Percentiles rank a stretch among this genome's conserved stretches.
Evolutionary conservation across 2,329 filamentous ascomycete species (phyloP).

Genomic region (Fusarium sp.): DNA sequence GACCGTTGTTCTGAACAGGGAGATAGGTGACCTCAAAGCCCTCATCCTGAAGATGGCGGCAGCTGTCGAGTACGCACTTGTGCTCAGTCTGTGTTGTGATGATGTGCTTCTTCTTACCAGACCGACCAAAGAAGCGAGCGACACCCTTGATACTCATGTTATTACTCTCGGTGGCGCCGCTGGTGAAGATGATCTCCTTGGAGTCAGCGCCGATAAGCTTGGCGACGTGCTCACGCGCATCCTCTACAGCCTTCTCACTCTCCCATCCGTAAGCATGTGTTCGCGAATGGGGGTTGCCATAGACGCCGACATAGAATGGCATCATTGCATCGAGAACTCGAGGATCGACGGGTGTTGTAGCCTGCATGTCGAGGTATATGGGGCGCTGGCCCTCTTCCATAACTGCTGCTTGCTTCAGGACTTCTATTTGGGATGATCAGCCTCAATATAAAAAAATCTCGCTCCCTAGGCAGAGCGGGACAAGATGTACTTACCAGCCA

Average conservation of each 20-base stretch:
- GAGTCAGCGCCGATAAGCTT: slow-evolving; percentile 90
- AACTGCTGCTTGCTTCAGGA: slow-evolving; percentile 89
- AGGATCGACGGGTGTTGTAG: slow-evolving; percentile 93
- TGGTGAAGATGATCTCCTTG: slow-evolving; percentile 99
- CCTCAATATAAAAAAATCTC: neutral
- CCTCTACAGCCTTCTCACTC: slow-evolving; percentile 91
- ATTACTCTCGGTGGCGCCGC: slow-evolving; percentile 97
- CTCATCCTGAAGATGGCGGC: slow-evolving; percentile 94
- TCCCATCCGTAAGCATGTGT: slow-evolving; percentile 99
- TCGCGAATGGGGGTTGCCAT: slow-evolving; percentile 95
- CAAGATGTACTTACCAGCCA: slow-evolving; percentile 59
- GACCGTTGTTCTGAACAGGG: slow-evolving; percentile 86
- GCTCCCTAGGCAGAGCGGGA: neutral
- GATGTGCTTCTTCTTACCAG: slow-evolving; percentile 97
- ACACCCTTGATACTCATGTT: slow-evolving; percentile 99
- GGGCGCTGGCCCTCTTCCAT: slow-evolving; percentile 93
- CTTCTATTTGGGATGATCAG: slow-evolving; percentile 58
- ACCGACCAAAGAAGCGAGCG: slow-evolving; percentile 90
- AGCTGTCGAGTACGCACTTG: slow-evolving; percentile 98
- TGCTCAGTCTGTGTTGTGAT: slow-evolving; percentile 98
- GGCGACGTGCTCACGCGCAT: slow-evolving; percentile 84
- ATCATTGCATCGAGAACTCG: slow-evolving; percentile 97
- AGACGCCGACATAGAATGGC: slow-evolving; percentile 90
- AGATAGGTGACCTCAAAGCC: slow-evolving; percentile 98
- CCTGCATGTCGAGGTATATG: slow-evolving; percentile 98